Evolutionary conservation across 768 basidiomycete species (phyloP).

Genomic region (Crucibulum laeve): DNA sequence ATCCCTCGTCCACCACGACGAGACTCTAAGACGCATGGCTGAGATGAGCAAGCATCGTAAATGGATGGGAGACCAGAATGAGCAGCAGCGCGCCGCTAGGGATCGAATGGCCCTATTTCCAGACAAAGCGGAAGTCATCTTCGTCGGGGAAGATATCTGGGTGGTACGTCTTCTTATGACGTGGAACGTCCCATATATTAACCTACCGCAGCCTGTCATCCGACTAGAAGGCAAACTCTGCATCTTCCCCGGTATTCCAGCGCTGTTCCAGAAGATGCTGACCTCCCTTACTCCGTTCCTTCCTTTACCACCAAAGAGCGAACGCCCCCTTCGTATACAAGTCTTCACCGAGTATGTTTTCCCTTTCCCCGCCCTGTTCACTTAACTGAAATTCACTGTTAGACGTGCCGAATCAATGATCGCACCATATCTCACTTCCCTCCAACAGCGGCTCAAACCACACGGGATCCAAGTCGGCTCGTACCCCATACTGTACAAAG

Average conservation of each 20-base stretch:
- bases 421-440: conserved; percentile 77
- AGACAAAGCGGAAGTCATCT: conserved; percentile 70
- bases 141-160: conserved; percentile 78
- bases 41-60: conserved; percentile 53
- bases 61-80: conserved; percentile 57
- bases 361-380: conserved; percentile 2
- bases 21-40: conserved; percentile 73
- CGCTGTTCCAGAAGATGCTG: conserved; percentile 79
- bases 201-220: conserved; percentile 65
- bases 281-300: conserved; percentile 68
- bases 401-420: conserved; percentile 77
- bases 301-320: conserved; percentile 69
- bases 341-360: conserved; percentile 70
- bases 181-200: not conserved
- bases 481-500: conserved; percentile 60
- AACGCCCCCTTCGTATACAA: conserved; percentile 76
- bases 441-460: conserved; percentile 67
- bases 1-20: conserved; percentile 65
- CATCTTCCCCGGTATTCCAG: conserved; percentile 88
- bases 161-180: conserved; percentile 49
- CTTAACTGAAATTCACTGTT: conserved; percentile 3
- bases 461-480: conserved; percentile 83
- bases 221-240: conserved; percentile 83
- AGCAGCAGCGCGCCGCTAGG: conserved; percentile 73
- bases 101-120: conserved; percentile 92